Percentiles rank a stretch among this genome's conserved stretches.
Conservation (phyloP, 2,329 filamentous ascomycete species). For the Fusarium zealandicum region DNA sequence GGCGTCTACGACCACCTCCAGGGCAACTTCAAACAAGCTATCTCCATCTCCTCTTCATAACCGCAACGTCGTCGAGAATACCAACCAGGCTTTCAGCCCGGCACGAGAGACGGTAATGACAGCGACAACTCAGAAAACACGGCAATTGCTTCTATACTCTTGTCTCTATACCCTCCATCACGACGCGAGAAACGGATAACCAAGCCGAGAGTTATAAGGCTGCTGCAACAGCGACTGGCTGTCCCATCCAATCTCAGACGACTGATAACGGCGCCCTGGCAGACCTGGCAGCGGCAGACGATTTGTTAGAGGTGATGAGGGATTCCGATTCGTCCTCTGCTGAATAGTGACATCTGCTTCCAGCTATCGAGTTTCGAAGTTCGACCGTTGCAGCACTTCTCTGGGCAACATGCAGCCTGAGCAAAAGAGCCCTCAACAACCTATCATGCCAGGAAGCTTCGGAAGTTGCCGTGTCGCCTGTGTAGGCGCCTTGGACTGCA, state of each 20-base stretch:
- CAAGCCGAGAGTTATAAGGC: constrained; percentile 9
- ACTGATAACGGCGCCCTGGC: constrained; percentile 8
- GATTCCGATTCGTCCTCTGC: constrained; percentile 20
- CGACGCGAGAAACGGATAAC: constrained; percentile 6
- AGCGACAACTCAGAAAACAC: constrained; percentile 14
- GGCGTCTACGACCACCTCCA: constrained; percentile 23
- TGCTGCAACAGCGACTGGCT: background rate
- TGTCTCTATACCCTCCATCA: constrained; percentile 33
- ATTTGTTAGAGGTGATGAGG: constrained; percentile 16
- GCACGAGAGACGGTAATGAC: constrained; percentile 11
- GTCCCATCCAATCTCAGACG: constrained; percentile 4
- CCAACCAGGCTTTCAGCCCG: constrained; percentile 1
- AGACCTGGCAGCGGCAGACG: constrained; percentile 19
- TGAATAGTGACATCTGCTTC: constrained; percentile 18
- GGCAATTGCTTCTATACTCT: constrained; percentile 5
- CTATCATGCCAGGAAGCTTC: constrained; percentile 18
- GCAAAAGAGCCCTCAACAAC: constrained; percentile 12
- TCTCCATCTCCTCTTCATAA: constrained; percentile 16
- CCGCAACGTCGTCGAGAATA: constrained; percentile 20
- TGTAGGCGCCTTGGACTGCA: constrained; percentile 2
- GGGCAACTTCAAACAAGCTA: constrained; percentile 40
- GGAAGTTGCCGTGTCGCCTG: constrained; percentile 14
- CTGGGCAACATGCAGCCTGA: constrained; percentile 28
- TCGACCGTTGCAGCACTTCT: constrained; percentile 12
- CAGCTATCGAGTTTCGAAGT: constrained; percentile 12